Conservation (phyloP, 805 yeast species). For the Blastobotrys terrestris region DNA sequence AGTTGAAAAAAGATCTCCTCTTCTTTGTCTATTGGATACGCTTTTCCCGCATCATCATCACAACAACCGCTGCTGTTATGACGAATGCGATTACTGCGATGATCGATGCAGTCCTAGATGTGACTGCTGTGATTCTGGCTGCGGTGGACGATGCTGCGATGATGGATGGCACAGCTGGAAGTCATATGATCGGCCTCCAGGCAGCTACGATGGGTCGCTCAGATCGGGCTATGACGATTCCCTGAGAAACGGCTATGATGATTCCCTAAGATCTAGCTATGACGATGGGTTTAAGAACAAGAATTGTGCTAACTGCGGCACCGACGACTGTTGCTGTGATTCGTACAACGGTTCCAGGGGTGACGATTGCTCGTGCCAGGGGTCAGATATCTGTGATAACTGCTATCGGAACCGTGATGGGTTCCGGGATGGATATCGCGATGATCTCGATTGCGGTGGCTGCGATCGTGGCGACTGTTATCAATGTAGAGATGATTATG, state of each 20-base stretch:
- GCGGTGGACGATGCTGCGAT: neutral
- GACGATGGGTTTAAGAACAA: neutral
- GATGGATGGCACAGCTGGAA: neutral
- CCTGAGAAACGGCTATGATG: neutral
- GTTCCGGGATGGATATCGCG: neutral
- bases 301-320: neutral
- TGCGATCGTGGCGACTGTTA: neutral
- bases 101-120: neutral
- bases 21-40: neutral
- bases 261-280: too few relatives aligned
- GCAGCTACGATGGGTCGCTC: too few relatives aligned
- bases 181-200: neutral
- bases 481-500: neutral
- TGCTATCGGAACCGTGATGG: neutral
- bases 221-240: neutral
- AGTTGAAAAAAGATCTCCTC: neutral
- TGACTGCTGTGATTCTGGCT: neutral
- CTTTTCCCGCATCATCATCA: neutral
- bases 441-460: neutral
- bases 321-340: neutral
- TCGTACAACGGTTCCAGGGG: neutral
- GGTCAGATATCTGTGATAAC: neutral
- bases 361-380: neutral
- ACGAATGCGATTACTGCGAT: neutral
- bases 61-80: neutral